Evolutionary conservation across 805 yeast species (phyloP).

Genomic region (Lipomyces orientalis): DNA sequence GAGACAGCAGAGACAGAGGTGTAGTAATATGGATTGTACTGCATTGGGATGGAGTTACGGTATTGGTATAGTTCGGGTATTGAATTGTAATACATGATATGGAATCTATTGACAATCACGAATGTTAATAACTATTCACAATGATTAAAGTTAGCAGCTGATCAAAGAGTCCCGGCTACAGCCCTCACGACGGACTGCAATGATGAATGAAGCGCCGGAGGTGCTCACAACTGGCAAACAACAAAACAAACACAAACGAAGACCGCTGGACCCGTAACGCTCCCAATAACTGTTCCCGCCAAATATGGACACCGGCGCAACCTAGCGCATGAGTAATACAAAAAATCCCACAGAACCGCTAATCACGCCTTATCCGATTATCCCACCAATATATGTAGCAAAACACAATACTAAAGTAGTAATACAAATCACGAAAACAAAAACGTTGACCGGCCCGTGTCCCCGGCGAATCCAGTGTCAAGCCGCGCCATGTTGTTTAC

Average conservation of each 20-base stretch:
- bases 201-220: neutral
- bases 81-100: neutral
- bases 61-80: neutral
- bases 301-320: neutral
- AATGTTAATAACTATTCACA: neutral
- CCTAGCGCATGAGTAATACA: neutral
- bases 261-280: neutral
- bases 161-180: neutral
- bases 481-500: no score
- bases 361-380: conserved; percentile 3
- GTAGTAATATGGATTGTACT: neutral
- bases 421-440: neutral
- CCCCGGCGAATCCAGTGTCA: no score
- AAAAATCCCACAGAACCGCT: neutral
- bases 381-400: conserved; percentile 3
- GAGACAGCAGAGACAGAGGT: neutral
- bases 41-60: neutral
- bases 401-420: neutral
- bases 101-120: neutral
- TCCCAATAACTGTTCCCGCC: neutral
- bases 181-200: neutral
- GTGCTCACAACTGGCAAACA: neutral
- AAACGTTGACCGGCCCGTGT: neutral
- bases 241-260: no score
- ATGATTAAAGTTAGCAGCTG: neutral